Base-by-base conservation (phyloP, 192 early-diverging fungal genomes). In the Rhizophlyctis rosea region DNA sequence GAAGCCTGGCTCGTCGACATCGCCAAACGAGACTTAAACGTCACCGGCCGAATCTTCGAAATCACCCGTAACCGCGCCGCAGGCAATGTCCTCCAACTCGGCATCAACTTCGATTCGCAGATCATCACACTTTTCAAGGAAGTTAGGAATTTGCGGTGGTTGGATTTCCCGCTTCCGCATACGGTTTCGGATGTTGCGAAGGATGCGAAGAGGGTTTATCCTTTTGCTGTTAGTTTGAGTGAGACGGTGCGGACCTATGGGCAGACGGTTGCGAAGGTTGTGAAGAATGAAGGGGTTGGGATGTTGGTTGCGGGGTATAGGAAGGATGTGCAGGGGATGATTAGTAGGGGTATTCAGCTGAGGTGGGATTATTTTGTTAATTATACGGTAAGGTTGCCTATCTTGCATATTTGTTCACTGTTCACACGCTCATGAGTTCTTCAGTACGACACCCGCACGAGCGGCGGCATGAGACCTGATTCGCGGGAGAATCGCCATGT, bases 111-210 rank as follows among this genome's bases (percentile, higher is more conserved):
- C 74, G 96, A 99, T 64, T 75, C 83, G 0, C 91, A 95, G 70
- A 86, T 93, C 59, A 93, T 99, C 57, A 90, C 93, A 0, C 75
- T 99, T 54, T 99, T 98, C 80, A 99, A 99, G 76, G 98, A 99
- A 74, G 95, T 99, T 31, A 86, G 95, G 34, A 92, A 98, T 71
- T 75, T 99, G 66, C 63, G 93, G n/a, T 97, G 92, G 93, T 80
- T 98, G 18, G 89, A 92, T 32, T 98, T 91, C 77, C 88, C 86
- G 62, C 91, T 99, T 0, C 95, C 95, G 24, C 90, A 92, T 54
- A 87, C 88, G 35, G 85, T 99, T 62, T 80, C 87, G 32, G 93
- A 88, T 75, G 81, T 93, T 50, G 93, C 94, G 28, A 95, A 94
- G 70, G 95, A 98, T 54, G 95, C 92, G 18, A 94, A 96, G 70